Conservation (phyloP, 192 early-diverging fungal species). For the Borealophlyctis nickersoniae region DNA sequence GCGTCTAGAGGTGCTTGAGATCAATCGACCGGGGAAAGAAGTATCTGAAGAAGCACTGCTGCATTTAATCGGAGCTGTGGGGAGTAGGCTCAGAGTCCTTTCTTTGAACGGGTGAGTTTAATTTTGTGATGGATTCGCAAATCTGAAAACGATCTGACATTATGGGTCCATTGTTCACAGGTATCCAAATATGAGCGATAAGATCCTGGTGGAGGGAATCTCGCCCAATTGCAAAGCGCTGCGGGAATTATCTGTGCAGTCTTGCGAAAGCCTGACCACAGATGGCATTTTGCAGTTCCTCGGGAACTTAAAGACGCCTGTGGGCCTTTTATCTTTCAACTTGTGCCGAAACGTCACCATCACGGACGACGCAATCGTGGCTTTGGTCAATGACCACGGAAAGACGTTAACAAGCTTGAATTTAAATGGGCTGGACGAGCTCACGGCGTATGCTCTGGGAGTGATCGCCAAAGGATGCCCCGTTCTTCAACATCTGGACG, state of each 20-base stretch:
- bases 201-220: conserved; percentile 53
- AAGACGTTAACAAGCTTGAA: conserved; percentile 50
- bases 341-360: conserved; percentile 65
- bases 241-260: conserved; percentile 56
- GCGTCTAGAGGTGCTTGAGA: conserved; percentile 35
- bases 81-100: conserved; percentile 44
- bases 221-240: conserved; percentile 56
- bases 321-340: conserved; percentile 49
- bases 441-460: conserved; percentile 56
- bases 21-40: conserved; percentile 39
- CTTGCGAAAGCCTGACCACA: conserved; percentile 61
- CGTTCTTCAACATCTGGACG: conserved; percentile 56
- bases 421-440: conserved; percentile 70
- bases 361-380: conserved; percentile 57
- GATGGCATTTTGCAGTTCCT: conserved; percentile 53
- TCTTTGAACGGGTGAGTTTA: conserved; percentile 46
- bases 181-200: conserved; percentile 46
- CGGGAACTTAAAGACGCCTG: conserved; percentile 24
- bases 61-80: conserved; percentile 43
- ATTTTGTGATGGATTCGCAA: no score
- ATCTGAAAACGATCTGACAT: no score
- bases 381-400: conserved; percentile 59
- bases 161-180: conserved; percentile 9
- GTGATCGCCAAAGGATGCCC: conserved; percentile 37
- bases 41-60: conserved; percentile 48